These are phyloP conservation scores for Lindgomyces ingoldianus DNA, from an alignment of 495 filamentous ascomycete species.

Conservation along the genomic window DNA sequence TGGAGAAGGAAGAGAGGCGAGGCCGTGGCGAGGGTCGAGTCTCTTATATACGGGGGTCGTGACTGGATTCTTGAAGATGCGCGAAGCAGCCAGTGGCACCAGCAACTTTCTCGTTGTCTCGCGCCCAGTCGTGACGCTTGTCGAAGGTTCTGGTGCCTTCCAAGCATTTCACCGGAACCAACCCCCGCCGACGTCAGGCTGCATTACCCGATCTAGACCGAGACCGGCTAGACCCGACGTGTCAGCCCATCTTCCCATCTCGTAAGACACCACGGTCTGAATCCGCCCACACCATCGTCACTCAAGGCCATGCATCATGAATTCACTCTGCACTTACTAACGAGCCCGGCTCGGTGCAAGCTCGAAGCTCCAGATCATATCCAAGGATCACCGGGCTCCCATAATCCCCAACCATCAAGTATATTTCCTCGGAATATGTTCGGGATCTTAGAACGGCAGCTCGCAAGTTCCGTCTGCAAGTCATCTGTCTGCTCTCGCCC, in stretches of 20 bases:
- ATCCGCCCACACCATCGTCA: neutral
- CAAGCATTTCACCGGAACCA: neutral
- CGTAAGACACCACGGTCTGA: neutral
- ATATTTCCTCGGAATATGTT: neutral
- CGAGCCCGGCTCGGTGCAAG: neutral
- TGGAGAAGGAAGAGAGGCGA: neutral
- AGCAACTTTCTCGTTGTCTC: slow-evolving; percentile 9
- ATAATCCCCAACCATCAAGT: neutral
- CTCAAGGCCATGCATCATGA: neutral
- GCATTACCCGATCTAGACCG: neutral
- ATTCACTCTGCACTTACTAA: neutral
- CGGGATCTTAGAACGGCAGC: neutral
- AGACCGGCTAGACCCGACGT: neutral
- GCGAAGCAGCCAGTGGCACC: slow-evolving; percentile 19
- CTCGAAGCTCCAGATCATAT: neutral
- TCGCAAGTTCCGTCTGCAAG: neutral
- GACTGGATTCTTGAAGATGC: neutral
- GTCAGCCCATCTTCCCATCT: neutral
- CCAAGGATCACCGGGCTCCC: no score
- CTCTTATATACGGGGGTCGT: slow-evolving; percentile 16
- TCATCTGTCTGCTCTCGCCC: neutral
- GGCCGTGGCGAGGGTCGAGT: neutral
- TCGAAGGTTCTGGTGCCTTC: slow-evolving; percentile 34
- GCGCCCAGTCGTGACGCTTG: slow-evolving; percentile 4
- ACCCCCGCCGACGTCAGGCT: slow-evolving; percentile 1